Percentiles rank a stretch among this genome's conserved stretches.
Evolutionary conservation across 345 rosid genomes (phyloP).

Genomic region (Physaria fendleri): DNA sequence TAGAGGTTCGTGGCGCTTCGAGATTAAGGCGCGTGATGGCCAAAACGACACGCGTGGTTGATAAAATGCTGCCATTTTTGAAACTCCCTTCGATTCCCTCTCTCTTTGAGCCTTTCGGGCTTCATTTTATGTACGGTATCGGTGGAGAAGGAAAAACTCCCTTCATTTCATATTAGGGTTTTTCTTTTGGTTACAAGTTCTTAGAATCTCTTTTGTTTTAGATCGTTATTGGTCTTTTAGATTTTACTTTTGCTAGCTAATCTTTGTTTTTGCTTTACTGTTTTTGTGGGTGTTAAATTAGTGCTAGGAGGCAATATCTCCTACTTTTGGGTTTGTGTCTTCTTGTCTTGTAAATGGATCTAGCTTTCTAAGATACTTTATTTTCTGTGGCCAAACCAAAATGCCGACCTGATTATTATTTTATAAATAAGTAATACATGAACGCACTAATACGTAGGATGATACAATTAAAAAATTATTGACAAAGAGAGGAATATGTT

Average conservation of each 20-base stretch:
- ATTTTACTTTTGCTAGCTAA: not conserved
- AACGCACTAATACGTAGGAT: not conserved
- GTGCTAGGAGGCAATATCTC: slow-evolving; percentile 27
- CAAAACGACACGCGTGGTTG: slow-evolving; percentile 59
- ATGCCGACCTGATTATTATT: slow-evolving; percentile 10
- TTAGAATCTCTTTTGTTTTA: not conserved
- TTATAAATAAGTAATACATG: not conserved
- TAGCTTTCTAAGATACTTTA: slow-evolving; percentile 30
- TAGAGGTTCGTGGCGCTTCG: slow-evolving; percentile 86
- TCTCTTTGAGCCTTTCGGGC: slow-evolving; percentile 75
- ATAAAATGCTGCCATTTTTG: slow-evolving; percentile 70
- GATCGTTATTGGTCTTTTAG: slow-evolving; percentile 1
- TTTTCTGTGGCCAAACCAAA: slow-evolving; percentile 16
- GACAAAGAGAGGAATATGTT: not conserved
- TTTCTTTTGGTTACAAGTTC: not conserved
- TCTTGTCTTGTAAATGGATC: slow-evolving; percentile 37
- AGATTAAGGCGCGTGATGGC: slow-evolving; percentile 44
- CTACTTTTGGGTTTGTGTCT: slow-evolving; percentile 31
- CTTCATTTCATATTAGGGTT: not conserved
- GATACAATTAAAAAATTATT: too few relatives aligned
- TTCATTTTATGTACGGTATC: slow-evolving; percentile 69
- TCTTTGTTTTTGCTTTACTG: not conserved
- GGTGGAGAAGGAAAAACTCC: slow-evolving; percentile 64
- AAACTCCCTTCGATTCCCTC: slow-evolving; percentile 79
- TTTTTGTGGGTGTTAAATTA: slow-evolving; percentile 18